Base-by-base conservation (phyloP, 768 basidiomycete genomes). In the Daedaleopsis nitida region DNA sequence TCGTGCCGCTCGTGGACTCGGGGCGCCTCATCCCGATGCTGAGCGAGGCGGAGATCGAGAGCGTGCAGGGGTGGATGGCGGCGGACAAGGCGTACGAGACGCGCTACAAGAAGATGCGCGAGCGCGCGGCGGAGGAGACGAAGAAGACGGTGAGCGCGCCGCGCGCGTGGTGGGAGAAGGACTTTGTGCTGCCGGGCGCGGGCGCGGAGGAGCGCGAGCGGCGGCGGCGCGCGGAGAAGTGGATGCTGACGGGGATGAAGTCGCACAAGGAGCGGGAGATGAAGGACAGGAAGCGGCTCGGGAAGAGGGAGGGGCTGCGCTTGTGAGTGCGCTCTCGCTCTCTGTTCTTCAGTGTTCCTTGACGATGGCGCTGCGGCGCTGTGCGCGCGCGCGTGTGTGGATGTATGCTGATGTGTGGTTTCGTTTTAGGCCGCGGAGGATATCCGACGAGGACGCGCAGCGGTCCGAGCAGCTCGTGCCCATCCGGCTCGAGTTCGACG, bases 401-500 rank as follows among this genome's bases (percentile, higher is more conserved):
- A 9, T n/a, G 45, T 50, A 27, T 23, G 56, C 52, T 47, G 35
- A 44, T 39, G 38, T 34, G 54, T 44, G 16, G 44, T 39, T n/a
- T 37, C 24, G 49, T 58, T 55, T 23, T 56, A 89, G 88, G 62
- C 91, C 92, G 13, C 77, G 86, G 57, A 85, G 81, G 65, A 68
- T 91, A 23, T 75, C 79, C 9, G 68, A 77, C 7, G 81, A 84
- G 55, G 81, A 87, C 37, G 83, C 83, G 6, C 81, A 86, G 65
- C 78, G 81, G 27, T 81, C 84, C 13, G 97, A 99, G 70, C 82
- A 86, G 67, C 88, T 99, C 27, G 89, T 98, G 5, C 97, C 97
- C 3, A 89, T 99, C 43, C 86, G 97, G n/a, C 79, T 99, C 54
- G 97, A 99, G 73, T 88, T 98, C 68, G 97, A 99, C 68, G 89